Base-by-base conservation (phyloP, 441 rosid species). In the Erodium texanum region DNA sequence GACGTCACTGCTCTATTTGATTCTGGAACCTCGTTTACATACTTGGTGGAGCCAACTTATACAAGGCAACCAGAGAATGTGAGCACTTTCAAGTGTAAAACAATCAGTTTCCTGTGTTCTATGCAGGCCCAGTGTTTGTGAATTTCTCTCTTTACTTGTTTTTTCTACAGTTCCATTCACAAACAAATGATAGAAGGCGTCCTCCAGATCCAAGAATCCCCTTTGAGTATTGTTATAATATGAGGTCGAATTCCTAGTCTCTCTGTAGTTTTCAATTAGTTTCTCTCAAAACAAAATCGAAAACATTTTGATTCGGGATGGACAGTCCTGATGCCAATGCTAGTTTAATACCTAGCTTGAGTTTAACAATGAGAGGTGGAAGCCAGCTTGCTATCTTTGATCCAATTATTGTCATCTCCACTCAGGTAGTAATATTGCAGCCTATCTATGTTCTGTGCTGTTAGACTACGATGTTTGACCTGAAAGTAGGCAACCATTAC, bases 21-120 rank as follows among this genome's bases (percentile, higher is more conserved):
- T 73, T 78, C 90, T 12, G 80, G 90, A 20, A 87, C 90, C 65
- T 84, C 90, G 5, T 87, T 87, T 70, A 83, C 89, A 34, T 83
- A 86, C 73, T 75, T 87, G 77, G 83, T 78, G 36, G 89, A 80
- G 61, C 88, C 89, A 6, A 70, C 76, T 62, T 84, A 84, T 71
- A 75, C 81, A 24, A 73, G 73, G 74, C 77, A 85, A 36, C 61
- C 81, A 2, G 79, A 82, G 76, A 82, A 76, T 70, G 87, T 85
- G 78, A 65, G 86, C 76, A 72, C 66, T 67, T 68, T 56, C 34
- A 12, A 20, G 19, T 36, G 45, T n/a, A 48, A 24, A 19, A 58
- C 36, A 58, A 9, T 24, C 24, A 24, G 9, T 6, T 50, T 62
- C 29, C 16, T 24, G 32, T 23, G 65, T 23, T 48, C 36, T 27